Evolutionary conservation across 306 rosid species (phyloP).

Genomic region (Castanopsis chinensis): DNA sequence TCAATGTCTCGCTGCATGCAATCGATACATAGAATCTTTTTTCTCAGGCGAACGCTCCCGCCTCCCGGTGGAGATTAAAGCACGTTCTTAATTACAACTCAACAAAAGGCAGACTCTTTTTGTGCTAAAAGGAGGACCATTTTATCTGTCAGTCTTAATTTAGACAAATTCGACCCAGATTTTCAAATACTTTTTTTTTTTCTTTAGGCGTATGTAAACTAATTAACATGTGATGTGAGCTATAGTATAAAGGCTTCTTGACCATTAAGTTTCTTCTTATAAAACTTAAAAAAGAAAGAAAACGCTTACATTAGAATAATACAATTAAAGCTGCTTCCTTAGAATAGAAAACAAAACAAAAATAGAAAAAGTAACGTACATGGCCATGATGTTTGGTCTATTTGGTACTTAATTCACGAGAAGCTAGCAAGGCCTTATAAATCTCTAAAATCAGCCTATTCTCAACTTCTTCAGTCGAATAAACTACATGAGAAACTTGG

Average conservation of each 20-base stretch:
- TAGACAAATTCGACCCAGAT: too few relatives aligned
- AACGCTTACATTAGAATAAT: not conserved
- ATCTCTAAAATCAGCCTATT: constrained; percentile 52
- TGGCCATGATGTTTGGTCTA: not conserved
- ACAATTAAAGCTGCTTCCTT: not conserved
- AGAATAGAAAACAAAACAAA: not conserved
- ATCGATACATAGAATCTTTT: too few relatives aligned
- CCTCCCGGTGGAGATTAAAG: too few relatives aligned
- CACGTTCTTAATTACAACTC: too few relatives aligned
- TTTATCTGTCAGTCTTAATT: too few relatives aligned
- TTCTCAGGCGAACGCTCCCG: too few relatives aligned
- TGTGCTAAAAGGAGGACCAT: too few relatives aligned
- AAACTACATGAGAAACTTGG: not conserved
- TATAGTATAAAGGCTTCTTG: not conserved
- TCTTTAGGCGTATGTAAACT: not conserved
- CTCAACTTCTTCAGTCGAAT: constrained; percentile 37
- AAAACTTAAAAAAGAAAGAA: not conserved
- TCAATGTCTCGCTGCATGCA: too few relatives aligned
- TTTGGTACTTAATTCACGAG: not conserved
- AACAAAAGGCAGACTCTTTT: too few relatives aligned
- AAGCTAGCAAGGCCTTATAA: constrained; percentile 48
- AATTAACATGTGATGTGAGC: not conserved
- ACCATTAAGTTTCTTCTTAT: not conserved
- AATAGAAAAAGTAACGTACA: not conserved
- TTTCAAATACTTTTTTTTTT: too few relatives aligned